Evolutionary conservation across 2,329 filamentous ascomycete species (phyloP), one percentile per base, ranked within the genome.

Genomic region (Aspergillus pseudotamarii): DNA sequence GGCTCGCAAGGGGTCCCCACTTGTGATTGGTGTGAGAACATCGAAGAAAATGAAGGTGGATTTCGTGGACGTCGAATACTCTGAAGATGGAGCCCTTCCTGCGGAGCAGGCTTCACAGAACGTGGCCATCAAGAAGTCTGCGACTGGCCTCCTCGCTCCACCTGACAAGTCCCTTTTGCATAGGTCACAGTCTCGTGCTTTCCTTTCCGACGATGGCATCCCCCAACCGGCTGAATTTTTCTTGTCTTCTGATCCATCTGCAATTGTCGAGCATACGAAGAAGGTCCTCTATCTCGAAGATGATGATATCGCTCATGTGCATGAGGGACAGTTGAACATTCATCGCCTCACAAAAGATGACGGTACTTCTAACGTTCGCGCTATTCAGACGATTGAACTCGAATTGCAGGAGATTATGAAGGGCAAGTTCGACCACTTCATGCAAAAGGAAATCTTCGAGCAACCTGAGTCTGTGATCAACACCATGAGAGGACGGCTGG

Each of bases 341-440:
- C 95, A 99, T 86, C 93, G 95, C 77, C 86, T 98, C 72, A 94
- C 92, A 82, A 98, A 98, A 89, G 91, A 94, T 72, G 94, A 98
- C 78, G 94, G 94, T 71, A 94, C 91, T 77, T 96, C 93, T 82
- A 97, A 98, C 78, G 93, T 98, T 72, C 94, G 95, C 79, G 93
- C 92, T 73, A 99, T 99, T 79, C 95, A 99, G 87, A 99, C 95
- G 61, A 88, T 99, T 61, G 95, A 99, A 86, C 91, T 99, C 57
- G 93, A 99, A 86, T 90, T 99, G 69, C 95, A 99, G 85, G 94
- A 99, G 85, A 99, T 99, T 82, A 99, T 99, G 95, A 99, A 99
- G 90, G 95, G 95, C 81, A 96, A 95, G 79, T 99, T 98, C 82
- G 95, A 99, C 81, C 95, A 99, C 85, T 99, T 97, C 86, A 99